A percentile compares a stretch with the other conserved stretches of the same genome.
These are phyloP conservation scores for Colletotrichum sp. DNA, from an alignment of 2,329 filamentous ascomycete genomes.

Conservation along the genomic window DNA sequence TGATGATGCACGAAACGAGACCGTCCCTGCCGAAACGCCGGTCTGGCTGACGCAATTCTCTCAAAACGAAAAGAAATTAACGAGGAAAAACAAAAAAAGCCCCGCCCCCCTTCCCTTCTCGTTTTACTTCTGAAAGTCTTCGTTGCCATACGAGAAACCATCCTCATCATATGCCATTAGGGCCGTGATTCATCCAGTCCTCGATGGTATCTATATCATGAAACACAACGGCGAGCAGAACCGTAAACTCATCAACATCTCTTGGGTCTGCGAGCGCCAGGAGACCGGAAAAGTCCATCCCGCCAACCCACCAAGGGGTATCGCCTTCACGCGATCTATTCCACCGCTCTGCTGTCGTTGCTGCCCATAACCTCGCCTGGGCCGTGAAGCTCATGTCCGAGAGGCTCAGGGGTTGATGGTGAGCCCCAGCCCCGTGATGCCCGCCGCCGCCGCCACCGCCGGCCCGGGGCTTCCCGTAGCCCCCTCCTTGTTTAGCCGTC, in stretches of 20 bases:
- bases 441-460: neutral
- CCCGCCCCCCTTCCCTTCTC: neutral
- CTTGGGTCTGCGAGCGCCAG: slow-evolving; percentile 18
- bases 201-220: slow-evolving; percentile 19
- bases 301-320: slow-evolving; percentile 20
- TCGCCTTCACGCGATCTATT: slow-evolving; percentile 14
- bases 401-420: slow-evolving; percentile 5
- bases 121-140: neutral
- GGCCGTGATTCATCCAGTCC: slow-evolving; percentile 20
- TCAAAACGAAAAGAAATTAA: neutral
- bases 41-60: neutral
- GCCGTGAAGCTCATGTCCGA: slow-evolving; percentile 23
- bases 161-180: neutral
- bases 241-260: slow-evolving; percentile 20
- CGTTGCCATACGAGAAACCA: neutral
- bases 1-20: neutral
- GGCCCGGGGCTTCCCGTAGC: neutral
- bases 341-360: slow-evolving; percentile 22
- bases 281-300: slow-evolving; percentile 21
- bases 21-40: slow-evolving; percentile 1
- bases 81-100: neutral
- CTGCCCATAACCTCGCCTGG: slow-evolving; percentile 20
- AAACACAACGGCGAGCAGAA: slow-evolving; percentile 18
- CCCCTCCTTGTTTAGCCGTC: slow-evolving; percentile 17
- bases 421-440: neutral